Percentiles rank a stretch among this genome's conserved stretches.
Conservation (phyloP, 2,329 filamentous ascomycete genomes). For the Tricladium varicosporioides region DNA sequence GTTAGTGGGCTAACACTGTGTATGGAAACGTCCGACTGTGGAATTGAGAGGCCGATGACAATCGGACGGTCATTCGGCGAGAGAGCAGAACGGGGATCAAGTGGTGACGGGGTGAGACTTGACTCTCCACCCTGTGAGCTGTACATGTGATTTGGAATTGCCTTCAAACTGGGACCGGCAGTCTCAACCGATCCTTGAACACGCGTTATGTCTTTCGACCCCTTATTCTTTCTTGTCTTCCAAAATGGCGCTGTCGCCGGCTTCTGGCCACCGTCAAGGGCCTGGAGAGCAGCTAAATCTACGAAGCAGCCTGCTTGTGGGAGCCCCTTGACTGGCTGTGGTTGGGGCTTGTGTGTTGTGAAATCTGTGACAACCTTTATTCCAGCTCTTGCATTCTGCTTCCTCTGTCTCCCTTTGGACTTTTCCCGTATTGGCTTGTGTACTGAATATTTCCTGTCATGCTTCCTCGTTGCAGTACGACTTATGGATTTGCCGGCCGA, state of each 20-base stretch:
- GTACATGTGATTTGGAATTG: background rate
- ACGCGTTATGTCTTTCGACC: background rate
- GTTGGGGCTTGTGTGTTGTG: slow-evolving; percentile 45
- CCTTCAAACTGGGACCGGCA: background rate
- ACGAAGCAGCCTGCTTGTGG: slow-evolving; percentile 37
- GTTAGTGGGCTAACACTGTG: slow-evolving; percentile 52
- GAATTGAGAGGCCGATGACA: slow-evolving; percentile 67
- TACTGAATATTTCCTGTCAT: slow-evolving; percentile 30
- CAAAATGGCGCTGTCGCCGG: slow-evolving; percentile 28
- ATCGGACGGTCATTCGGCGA: slow-evolving; percentile 71
- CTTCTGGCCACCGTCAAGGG: slow-evolving; percentile 45
- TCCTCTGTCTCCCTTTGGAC: slow-evolving; percentile 60
- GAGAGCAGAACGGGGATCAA: slow-evolving; percentile 42
- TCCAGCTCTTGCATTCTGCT: slow-evolving; percentile 58
- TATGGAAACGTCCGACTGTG: slow-evolving; percentile 47
- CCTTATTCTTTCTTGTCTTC: slow-evolving; percentile 30
- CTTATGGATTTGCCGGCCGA: slow-evolving; percentile 10
- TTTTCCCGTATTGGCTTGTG: slow-evolving; percentile 42
- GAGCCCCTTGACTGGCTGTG: slow-evolving; percentile 24
- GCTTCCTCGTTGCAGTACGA: slow-evolving; percentile 19
- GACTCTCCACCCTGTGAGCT: background rate
- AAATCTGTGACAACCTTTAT: slow-evolving; percentile 72
- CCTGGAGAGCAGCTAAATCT: slow-evolving; percentile 57
- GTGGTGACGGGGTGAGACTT: slow-evolving; percentile 10
- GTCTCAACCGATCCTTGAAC: background rate